A percentile compares a stretch with the other conserved stretches of the same genome.
These are phyloP conservation scores for Yamadazyma friedrichii DNA, from an alignment of 1,139 yeast species.

Conservation along the genomic window DNA sequence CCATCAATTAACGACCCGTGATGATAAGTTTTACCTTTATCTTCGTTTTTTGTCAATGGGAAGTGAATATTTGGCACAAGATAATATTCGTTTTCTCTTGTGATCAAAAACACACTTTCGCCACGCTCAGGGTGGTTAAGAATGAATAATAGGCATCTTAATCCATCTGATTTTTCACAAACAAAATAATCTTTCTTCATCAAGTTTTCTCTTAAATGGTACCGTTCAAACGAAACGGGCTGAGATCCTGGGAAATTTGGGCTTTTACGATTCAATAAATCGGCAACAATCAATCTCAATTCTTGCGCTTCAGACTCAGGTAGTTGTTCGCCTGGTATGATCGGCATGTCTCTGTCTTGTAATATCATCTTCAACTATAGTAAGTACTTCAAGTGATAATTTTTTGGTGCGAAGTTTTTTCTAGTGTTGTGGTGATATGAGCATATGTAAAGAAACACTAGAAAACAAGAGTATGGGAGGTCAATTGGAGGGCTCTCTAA, in stretches of 20 bases:
- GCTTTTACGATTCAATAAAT: slow-evolving; percentile 55
- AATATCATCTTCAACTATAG: slow-evolving; percentile 5
- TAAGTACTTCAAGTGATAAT: not conserved
- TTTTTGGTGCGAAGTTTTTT: slow-evolving; percentile 1
- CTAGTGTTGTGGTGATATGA: not conserved
- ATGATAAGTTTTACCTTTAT: slow-evolving; percentile 58
- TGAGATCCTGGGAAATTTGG: slow-evolving; percentile 83
- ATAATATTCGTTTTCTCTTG: slow-evolving; percentile 84
- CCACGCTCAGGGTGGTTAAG: slow-evolving; percentile 70
- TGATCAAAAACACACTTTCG: slow-evolving; percentile 73
- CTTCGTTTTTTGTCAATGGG: slow-evolving; percentile 54
- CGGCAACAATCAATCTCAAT: slow-evolving; percentile 67
- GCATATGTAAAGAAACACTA: not conserved
- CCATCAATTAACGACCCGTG: slow-evolving; percentile 92
- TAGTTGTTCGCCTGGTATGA: slow-evolving; percentile 78
- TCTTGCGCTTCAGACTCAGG: slow-evolving; percentile 70
- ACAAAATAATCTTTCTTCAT: slow-evolving; percentile 69
- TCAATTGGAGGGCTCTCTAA: no score
- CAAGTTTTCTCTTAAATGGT: slow-evolving; percentile 65
- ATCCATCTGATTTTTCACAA: slow-evolving; percentile 95
- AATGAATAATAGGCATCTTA: slow-evolving; percentile 71
- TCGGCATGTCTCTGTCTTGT: slow-evolving; percentile 66
- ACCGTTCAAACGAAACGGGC: slow-evolving; percentile 85
- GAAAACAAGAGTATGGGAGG: no score
- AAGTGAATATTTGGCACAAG: slow-evolving; percentile 82